Evolutionary conservation across 2,329 filamentous ascomycete species (phyloP).

Genomic region (Tolypocladium tropicale): DNA sequence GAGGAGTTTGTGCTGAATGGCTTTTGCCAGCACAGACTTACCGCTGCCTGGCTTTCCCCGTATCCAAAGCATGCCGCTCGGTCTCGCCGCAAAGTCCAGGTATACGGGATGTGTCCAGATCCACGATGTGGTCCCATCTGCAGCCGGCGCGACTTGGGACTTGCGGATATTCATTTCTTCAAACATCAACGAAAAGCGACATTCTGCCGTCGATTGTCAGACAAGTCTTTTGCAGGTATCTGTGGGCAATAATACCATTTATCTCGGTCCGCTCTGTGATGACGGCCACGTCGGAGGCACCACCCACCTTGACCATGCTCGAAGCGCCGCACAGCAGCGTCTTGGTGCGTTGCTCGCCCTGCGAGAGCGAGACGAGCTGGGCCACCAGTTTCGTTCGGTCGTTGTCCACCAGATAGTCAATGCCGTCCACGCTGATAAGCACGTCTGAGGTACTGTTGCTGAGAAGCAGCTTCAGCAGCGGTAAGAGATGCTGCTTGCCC

Average conservation of each 20-base stretch:
- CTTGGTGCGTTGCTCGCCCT: neutral
- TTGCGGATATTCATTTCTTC: neutral
- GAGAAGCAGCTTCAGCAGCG: neutral
- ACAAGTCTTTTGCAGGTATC: too few species aligned
- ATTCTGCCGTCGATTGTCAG: neutral
- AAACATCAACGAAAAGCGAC: neutral
- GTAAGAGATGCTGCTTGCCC: neutral
- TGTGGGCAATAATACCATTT: neutral
- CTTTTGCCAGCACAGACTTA: constrained; percentile 3
- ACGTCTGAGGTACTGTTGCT: neutral
- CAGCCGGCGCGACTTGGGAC: neutral
- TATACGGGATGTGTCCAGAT: constrained; percentile 1
- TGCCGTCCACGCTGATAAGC: neutral
- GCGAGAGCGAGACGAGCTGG: neutral
- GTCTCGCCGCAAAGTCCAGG: neutral
- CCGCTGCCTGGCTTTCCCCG: constrained; percentile 4
- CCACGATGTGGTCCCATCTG: neutral
- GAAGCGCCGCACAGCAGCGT: neutral
- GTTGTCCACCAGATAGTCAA: neutral
- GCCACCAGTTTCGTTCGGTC: neutral
- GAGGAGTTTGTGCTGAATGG: neutral
- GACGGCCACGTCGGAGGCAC: neutral
- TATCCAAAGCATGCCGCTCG: constrained; percentile 2
- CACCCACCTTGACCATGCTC: neutral
- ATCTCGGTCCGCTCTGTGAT: neutral